Evolutionary conservation across 2,329 filamentous ascomycete genomes (phyloP), one percentile per base, ranked within the genome.

Genomic region (Botryosphaeria dothidea): DNA sequence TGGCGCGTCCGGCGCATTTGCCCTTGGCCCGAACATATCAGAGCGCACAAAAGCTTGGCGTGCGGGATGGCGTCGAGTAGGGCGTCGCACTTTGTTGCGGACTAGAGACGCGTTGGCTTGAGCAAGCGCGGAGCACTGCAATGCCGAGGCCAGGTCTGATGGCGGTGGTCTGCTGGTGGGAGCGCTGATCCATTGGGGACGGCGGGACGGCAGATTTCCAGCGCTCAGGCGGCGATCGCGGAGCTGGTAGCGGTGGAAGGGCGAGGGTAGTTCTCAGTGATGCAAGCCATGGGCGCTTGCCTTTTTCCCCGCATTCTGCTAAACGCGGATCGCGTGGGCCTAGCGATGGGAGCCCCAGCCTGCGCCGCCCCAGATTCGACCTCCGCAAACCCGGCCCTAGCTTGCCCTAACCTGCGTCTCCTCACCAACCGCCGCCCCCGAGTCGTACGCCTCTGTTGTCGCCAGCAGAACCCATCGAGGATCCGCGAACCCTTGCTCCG

Each of bases 11-110:
- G 34, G 11, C 19, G 31, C 54, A 31, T 19, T 34, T 46, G 56
- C 56, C 56, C 41, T 60, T 60, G 43, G 56, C 38, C 56, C 56
- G 56, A 46, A 45, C 56, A 60, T 60, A 60, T 60, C 56, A 60
- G 27, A 60, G 56, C n/a, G 41, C 38, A 23, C 23, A 45, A 46
- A 60, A 60, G 56, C 56, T 60, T 60, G 56, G 56, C 56, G 41
- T 34, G 56, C 54, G 56, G 56, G 56, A 46, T 60, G 56, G 56
- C 56, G 56, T 31, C 41, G 38, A 31, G n/a, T 41, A 29, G 56
- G 5, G n/a, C n/a, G 25, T 46, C 56, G 17, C 38, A 23, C 41
- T 34, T 34, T n/a, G 15, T 23, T 34, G 4, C 36, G 3, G 17
- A 23, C 54, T 19, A 15, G 25, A 45, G 17, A 17, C 15, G 23